Evolutionary conservation across 1,139 yeast species (phyloP), one percentile per base, ranked within the genome.

Genomic region (Blastobotrys arbuscula): DNA sequence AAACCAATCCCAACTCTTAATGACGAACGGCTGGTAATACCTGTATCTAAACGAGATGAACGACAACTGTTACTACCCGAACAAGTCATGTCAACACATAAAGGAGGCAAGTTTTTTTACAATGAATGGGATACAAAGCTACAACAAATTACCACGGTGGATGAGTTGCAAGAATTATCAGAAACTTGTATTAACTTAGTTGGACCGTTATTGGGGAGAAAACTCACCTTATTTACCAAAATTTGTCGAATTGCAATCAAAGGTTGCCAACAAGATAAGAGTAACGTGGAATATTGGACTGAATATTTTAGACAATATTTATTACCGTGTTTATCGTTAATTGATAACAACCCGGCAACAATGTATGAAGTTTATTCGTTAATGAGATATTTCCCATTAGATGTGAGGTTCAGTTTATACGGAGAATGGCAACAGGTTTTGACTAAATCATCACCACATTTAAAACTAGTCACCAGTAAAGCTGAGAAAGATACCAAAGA

Each of bases 401-500:
- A 83, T 51, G 77, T 76, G 50, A 74, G 98, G 44, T 92, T 79
- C 64, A 79, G 84, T 49, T 68, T 92, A 23, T 94, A 92, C 63
- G 95, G 96, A 40, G 97, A 90, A 57, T 75, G 89, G 67, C 76
- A 77, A n/a, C 70, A 76, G 9, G 77, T 79, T 24, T 59, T 70
- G 20, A 65, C 72, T 2, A 83, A 82, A 58, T 78, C 75, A 53
- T 74, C 78, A 46, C 74, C 81, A 0, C 73, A 73, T 19, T 72
- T 88, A 5, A 83, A 82, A 56, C 70, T 82, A 40, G 82, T 86
- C 9, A 79, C 79, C 46, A 77, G 80, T 21, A 77, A 72, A 51
- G 86, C 95, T 0, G 96, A 85, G 62, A 88, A 86, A 60, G 80
- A 84, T 34, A 87, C 96, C 1, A 89, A 84, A 60, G 84, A 82